Evolutionary conservation across 306 rosid species (phyloP).

Genomic region (Quercus glauca): DNA sequence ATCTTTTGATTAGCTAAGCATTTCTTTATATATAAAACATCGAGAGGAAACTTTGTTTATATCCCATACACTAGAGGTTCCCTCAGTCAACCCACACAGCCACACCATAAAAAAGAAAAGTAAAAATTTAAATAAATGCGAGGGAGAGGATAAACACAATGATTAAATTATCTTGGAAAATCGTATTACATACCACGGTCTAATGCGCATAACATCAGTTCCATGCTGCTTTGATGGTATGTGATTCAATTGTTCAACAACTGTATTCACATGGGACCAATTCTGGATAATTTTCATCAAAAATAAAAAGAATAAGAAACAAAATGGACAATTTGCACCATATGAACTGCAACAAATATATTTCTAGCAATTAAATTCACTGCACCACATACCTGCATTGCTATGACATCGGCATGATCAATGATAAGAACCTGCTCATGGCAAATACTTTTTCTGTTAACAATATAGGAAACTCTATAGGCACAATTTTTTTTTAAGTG

Average conservation of each 20-base stretch:
- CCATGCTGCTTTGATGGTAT: conserved; percentile 74
- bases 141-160: not conserved
- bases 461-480: not conserved
- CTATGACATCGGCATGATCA: conserved; percentile 92
- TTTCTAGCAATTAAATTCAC: conserved; percentile 19
- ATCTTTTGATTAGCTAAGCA: not conserved
- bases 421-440: conserved; percentile 72
- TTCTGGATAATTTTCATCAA: conserved; percentile 44
- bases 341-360: conserved; percentile 16
- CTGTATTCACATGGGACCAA: conserved; percentile 72
- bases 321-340: conserved; percentile 5
- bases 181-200: conserved; percentile 58
- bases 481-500: not conserved
- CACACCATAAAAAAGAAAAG: not conserved
- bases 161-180: not conserved
- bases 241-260: conserved; percentile 66
- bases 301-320: conserved; percentile 12
- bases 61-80: not conserved
- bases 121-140: not conserved
- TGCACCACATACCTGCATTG: conserved; percentile 71
- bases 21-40: not conserved
- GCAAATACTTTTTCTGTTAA: conserved; percentile 19
- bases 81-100: not conserved
- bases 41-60: not conserved
- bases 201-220: conserved; percentile 84